Conservation (phyloP, 148 eudicot species). For the Suaeda aralocaspica region DNA sequence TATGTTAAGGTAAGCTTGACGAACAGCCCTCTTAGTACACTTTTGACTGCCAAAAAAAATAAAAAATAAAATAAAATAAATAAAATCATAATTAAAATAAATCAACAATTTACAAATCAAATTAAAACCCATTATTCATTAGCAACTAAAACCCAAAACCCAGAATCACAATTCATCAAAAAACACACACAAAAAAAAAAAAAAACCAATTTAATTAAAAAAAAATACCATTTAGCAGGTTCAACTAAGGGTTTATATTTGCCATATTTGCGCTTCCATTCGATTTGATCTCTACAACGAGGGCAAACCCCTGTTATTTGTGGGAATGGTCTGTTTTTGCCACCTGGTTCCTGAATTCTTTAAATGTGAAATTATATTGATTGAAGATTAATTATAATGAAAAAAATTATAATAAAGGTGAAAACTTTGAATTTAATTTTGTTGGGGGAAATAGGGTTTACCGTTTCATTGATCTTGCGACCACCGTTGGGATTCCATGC, state of each 20-base stretch:
- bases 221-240: constrained; percentile 82
- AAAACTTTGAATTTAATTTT: background rate
- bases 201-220: no score
- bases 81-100: no score
- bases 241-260: constrained; percentile 80
- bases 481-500: constrained; percentile 82
- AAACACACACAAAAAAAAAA: background rate
- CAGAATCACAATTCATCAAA: constrained; percentile 3
- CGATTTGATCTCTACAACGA: constrained; percentile 88
- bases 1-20: constrained; percentile 87
- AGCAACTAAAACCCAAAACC: background rate
- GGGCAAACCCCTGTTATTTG: constrained; percentile 80
- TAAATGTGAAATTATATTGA: background rate
- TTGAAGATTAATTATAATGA: background rate
- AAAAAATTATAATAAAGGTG: background rate
- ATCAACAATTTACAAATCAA: constrained; percentile 4
- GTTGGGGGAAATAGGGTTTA: background rate
- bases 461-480: constrained; percentile 82
- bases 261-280: constrained; percentile 97
- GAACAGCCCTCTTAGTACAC: constrained; percentile 82
- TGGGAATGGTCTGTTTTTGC: constrained; percentile 63
- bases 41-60: constrained; percentile 46
- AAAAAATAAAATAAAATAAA: no score
- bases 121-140: constrained; percentile 6
- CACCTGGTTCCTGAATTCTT: constrained; percentile 72